Conservation (phyloP, 768 basidiomycete genomes). For the Filobasidium floriforme region DNA sequence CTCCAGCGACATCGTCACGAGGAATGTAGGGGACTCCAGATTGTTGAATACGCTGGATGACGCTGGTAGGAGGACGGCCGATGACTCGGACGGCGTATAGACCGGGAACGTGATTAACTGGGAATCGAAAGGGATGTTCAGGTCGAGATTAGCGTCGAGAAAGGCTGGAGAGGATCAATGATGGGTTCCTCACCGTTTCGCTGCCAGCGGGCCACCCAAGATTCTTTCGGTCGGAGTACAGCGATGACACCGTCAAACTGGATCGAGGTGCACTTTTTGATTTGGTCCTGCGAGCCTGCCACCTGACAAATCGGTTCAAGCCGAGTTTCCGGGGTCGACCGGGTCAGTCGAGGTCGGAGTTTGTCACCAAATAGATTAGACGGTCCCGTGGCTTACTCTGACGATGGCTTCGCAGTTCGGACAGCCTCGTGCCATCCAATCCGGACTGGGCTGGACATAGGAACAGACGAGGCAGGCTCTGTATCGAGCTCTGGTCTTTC, state of each 20-base stretch:
- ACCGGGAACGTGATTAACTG: slow-evolving; percentile 83
- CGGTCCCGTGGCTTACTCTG: slow-evolving; percentile 64
- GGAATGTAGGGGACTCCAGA: slow-evolving; percentile 20
- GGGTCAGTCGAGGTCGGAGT: too few species aligned
- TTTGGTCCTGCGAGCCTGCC: slow-evolving; percentile 76
- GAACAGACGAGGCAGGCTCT: slow-evolving; percentile 92
- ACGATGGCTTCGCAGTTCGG: slow-evolving; percentile 96
- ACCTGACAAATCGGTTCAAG: slow-evolving; percentile 53
- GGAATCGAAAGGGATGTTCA: slow-evolving; percentile 6
- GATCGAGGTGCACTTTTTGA: slow-evolving; percentile 77
- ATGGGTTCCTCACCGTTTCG: slow-evolving; percentile 58
- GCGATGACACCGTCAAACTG: slow-evolving; percentile 89
- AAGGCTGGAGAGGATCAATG: background rate
- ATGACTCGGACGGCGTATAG: slow-evolving; percentile 77
- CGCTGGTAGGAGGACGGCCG: slow-evolving; percentile 40
- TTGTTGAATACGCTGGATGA: slow-evolving; percentile 28
- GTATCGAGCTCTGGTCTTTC: slow-evolving; percentile 15
- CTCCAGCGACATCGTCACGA: slow-evolving; percentile 50
- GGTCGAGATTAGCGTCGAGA: background rate
- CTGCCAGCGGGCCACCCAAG: slow-evolving; percentile 97
- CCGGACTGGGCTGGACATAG: slow-evolving; percentile 70
- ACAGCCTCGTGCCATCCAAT: slow-evolving; percentile 79
- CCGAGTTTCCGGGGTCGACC: background rate
- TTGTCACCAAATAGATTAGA: too few species aligned
- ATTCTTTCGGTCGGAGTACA: slow-evolving; percentile 71